Evolutionary conservation across 257 asterid genomes (phyloP), one percentile per base, ranked within the genome.

Genomic region (Nicotiana benthamiana): DNA sequence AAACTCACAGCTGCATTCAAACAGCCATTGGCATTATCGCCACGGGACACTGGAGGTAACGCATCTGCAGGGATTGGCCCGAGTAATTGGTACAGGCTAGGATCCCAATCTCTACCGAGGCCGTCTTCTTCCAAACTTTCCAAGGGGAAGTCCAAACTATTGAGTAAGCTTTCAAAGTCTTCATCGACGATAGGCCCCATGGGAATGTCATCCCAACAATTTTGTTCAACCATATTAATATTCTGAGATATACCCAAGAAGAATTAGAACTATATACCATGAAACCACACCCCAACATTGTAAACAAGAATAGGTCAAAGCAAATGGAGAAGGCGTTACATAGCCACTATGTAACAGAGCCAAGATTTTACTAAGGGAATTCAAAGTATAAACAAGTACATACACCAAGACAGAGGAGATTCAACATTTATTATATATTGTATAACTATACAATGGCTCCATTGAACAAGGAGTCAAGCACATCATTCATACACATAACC

Each of bases 51-150:
- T n/a, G 81, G 80, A 0, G 89, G 89, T 65, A 84, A 83, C 6
- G 83, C 83, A 18, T 90, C 93, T 5, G 87, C n/a, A 1, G 96
- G 97, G 46, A 92, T 88, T 57, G 97, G 96, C 51, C 93, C 97
- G 0, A 90, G 83, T 79, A 48, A 85, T 2, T 89, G 87, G 2
- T 88, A 88, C 75, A 87, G 81, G 82, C 80, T 82, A 36, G 82
- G 82, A 81, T 92, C 94, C 96, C 93, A 92, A 26, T 86, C 97
- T 24, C 83, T 89, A 36, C 26, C 81, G n/a, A 80, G 62, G 15
- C 72, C 92, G 34, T 82, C 90, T 0, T 77, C 88, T 64, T 88
- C 97, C 80, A 93, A 75, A 85, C 90, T 87, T 84, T 92, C 94
- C 87, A 90, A 75, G 1, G 96, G 94, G 79, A 90, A 91, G 82